A percentile compares a stretch with the other conserved stretches of the same genome.
Evolutionary conservation across 164 flowering plant genomes (phyloP).

Genomic region (Annona squamosa): DNA sequence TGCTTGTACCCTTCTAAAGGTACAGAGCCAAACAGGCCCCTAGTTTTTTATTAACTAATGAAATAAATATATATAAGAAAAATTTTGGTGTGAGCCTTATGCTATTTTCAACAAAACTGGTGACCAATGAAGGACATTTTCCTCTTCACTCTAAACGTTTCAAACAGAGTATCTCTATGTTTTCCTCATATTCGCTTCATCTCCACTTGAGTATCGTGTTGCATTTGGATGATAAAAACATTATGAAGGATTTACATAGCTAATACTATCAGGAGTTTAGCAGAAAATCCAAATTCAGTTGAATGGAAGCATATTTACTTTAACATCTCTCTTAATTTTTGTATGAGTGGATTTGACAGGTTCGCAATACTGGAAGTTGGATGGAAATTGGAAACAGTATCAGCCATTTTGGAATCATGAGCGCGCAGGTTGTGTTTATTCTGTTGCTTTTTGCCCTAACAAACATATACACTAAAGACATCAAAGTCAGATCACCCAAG

Average conservation of each 20-base stretch:
- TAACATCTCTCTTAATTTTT: not conserved
- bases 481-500: slow-evolving; percentile 33
- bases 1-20: too few species aligned
- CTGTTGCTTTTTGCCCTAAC: slow-evolving; percentile 86
- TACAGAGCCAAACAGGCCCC: too few species aligned
- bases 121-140: too few species aligned
- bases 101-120: too few species aligned
- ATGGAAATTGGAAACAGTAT: slow-evolving; percentile 99
- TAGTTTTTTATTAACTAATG: too few species aligned
- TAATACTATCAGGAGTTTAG: not conserved
- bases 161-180: too few species aligned
- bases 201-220: too few species aligned
- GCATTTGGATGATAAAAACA: too few species aligned
- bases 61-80: too few species aligned
- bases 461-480: slow-evolving; percentile 73
- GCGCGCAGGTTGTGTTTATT: slow-evolving; percentile 95
- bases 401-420: slow-evolving; percentile 96
- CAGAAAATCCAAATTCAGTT: not conserved
- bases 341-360: slow-evolving; percentile 37
- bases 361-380: slow-evolving; percentile 91
- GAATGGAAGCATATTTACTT: not conserved
- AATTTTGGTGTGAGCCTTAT: too few species aligned
- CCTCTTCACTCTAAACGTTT: too few species aligned
- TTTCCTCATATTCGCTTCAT: too few species aligned
- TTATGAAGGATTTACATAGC: not conserved